A percentile compares a stretch with the other conserved stretches of the same genome.
phyloP scores from a whole-genome alignment of 768 basidiomycete genomes.

The Mycena haematopus region DNA sequence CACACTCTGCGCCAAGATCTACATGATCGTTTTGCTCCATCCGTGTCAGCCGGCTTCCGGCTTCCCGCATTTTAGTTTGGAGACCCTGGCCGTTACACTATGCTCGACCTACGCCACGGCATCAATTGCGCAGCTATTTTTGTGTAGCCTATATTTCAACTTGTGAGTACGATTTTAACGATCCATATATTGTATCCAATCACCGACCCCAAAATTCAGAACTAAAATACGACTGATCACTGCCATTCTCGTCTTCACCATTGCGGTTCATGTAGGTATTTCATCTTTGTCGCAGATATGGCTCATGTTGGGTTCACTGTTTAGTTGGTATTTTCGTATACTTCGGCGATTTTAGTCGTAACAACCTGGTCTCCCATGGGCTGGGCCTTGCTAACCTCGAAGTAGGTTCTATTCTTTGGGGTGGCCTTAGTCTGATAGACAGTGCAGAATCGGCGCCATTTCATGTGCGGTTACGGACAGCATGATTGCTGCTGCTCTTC shows the following conservation, averaged over 20 bases:
- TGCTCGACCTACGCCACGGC: neutral
- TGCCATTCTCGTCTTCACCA: neutral
- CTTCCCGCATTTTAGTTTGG: neutral
- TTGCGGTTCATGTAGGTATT: neutral
- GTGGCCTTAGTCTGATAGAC: neutral
- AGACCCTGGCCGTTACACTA: neutral
- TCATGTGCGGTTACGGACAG: constrained; percentile 5
- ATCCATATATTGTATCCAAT: neutral
- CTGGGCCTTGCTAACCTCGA: neutral
- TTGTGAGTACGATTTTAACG: neutral
- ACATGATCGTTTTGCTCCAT: neutral
- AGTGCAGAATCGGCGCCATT: constrained; percentile 4
- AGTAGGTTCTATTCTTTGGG: neutral
- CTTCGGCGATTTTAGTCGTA: neutral
- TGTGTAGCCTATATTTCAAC: constrained; percentile 4
- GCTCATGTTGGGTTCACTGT: neutral
- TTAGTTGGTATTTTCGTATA: neutral
- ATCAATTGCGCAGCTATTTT: neutral
- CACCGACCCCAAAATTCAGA: neutral
- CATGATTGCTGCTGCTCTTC: constrained; percentile 8
- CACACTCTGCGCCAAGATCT: neutral
- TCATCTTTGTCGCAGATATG: no score
- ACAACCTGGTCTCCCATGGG: neutral
- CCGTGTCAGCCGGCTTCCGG: neutral
- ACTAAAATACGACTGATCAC: neutral